phyloP scores from a whole-genome alignment of 2,329 filamentous ascomycete species.

The Neoascochyta sp. region DNA sequence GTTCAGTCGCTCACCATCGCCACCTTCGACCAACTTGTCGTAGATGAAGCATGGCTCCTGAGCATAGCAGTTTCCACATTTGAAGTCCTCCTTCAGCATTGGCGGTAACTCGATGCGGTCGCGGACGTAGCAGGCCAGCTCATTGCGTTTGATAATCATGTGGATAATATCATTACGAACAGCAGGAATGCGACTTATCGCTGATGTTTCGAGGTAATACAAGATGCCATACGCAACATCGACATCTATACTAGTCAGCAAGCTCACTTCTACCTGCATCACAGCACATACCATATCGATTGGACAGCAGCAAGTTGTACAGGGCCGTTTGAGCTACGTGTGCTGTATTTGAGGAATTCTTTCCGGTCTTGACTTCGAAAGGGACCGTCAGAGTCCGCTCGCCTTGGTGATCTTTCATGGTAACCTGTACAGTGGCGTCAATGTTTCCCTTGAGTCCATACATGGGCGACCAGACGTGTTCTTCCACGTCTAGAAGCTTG shows the following conservation, averaged over 20 bases:
- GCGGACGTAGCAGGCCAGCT: conserved; percentile 78
- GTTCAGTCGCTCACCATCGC: conserved; percentile 74
- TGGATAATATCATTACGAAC: conserved; percentile 85
- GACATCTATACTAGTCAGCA: conserved; percentile 57
- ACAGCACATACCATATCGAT: conserved; percentile 69
- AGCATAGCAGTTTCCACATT: conserved; percentile 85
- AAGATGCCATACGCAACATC: conserved; percentile 85
- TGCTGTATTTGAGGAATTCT: conserved; percentile 68
- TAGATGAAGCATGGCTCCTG: conserved; percentile 90
- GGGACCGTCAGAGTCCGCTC: conserved; percentile 75
- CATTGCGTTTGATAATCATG: conserved; percentile 95
- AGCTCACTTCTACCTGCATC: too few species aligned
- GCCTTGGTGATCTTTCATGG: conserved; percentile 67
- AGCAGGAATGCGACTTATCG: conserved; percentile 78
- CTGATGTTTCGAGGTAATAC: conserved; percentile 91
- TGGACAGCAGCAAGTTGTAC: conserved; percentile 87
- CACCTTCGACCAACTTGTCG: conserved; percentile 83
- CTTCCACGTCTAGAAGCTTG: conserved; percentile 93
- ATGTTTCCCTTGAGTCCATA: conserved; percentile 98
- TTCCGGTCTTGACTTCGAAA: conserved; percentile 93
- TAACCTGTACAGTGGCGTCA: conserved; percentile 90
- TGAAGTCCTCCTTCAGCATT: conserved; percentile 77
- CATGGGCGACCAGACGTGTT: conserved; percentile 97
- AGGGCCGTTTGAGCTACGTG: conserved; percentile 93
- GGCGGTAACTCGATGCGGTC: conserved; percentile 78